These are phyloP conservation scores for Leccinum huronense DNA, from an alignment of 1,284 basidiomycete species.

Conservation along the genomic window DNA sequence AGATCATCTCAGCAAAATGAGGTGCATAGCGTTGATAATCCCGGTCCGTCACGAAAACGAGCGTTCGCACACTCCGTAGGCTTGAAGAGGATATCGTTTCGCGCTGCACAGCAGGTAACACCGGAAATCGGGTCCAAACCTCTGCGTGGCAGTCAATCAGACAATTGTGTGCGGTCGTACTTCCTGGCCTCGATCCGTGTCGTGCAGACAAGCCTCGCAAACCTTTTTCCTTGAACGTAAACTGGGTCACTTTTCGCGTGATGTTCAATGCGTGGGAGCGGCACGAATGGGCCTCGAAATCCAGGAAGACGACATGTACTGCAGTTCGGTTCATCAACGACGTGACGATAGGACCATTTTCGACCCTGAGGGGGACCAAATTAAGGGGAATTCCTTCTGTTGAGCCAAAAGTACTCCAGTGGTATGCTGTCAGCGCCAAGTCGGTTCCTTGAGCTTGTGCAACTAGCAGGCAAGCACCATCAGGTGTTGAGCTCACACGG, in stretches of 20 bases:
- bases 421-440: slow-evolving; percentile 22
- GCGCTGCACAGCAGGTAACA: slow-evolving; percentile 52
- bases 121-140: slow-evolving; percentile 65
- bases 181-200: slow-evolving; percentile 17
- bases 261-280: slow-evolving; percentile 49
- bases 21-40: slow-evolving; percentile 36
- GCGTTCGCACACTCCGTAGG: slow-evolving; percentile 31
- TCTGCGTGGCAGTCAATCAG: slow-evolving; percentile 57
- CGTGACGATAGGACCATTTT: slow-evolving; percentile 33
- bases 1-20: slow-evolving; percentile 48
- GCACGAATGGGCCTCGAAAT: slow-evolving; percentile 32
- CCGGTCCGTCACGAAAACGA: slow-evolving; percentile 47
- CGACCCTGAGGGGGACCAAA: slow-evolving; percentile 6
- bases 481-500: slow-evolving; percentile 43
- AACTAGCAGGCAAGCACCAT: slow-evolving; percentile 51
- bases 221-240: slow-evolving; percentile 47
- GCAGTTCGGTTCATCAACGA: slow-evolving; percentile 44
- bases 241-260: slow-evolving; percentile 53
- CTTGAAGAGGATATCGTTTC: slow-evolving; percentile 42
- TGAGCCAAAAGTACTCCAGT: slow-evolving; percentile 30
- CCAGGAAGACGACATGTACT: slow-evolving; percentile 45
- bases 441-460: slow-evolving; percentile 26
- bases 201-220: slow-evolving; percentile 15
- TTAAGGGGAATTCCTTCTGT: slow-evolving; percentile 21
- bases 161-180: slow-evolving; percentile 41